Base-by-base conservation (phyloP, 2,329 filamentous ascomycete genomes). In the Myriosclerotinia duriaeana region DNA sequence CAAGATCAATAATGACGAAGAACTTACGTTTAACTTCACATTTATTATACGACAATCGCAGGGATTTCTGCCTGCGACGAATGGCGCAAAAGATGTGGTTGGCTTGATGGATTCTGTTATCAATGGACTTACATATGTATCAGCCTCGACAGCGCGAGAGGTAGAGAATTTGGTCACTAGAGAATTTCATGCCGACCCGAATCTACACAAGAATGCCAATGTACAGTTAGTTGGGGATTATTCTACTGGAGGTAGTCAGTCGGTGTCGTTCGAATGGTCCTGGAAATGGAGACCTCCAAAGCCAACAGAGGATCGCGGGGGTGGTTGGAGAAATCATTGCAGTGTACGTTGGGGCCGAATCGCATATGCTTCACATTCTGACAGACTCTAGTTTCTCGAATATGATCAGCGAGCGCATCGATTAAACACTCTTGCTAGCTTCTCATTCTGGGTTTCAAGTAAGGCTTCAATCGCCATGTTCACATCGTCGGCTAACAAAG, bases 231-330 rank as follows among this genome's bases (percentile, higher is more conserved):
- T 99, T n/a, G 95, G 95, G 3, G 93, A 97, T 77, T 97, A 90
- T 76, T 85, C 86, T 3, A 99, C 95, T 0, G 87, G 85, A 42
- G 93, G 94, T n/a, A 91, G 83, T 74, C 82, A 89, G 8, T 94
- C 92, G 1, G 89, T 96, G 40, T 88, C 92, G 44, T 97, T 97
- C 76, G 90, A 94, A 71, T 99, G 94, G 93, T 89, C 89, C 9
- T 99, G 95, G 95, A 95, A 90, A 81, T 99, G 94, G 93, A 92
- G 90, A 76, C 92, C 95, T 11, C 95, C 95, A 48, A 96, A 92
- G 81, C 75, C 81, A 17, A 80, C 81, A 20, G 93, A 97, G 76
- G 93, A 97, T 76, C 87, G 87, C 74, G 91, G 91, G 40, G 92
- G 93, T 66, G 95, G 95, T 54, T 99, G 95, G 94, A 91, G 92